phyloP scores from a whole-genome alignment of 2,329 filamentous ascomycete genomes.

The Aspergillus sp. region DNA sequence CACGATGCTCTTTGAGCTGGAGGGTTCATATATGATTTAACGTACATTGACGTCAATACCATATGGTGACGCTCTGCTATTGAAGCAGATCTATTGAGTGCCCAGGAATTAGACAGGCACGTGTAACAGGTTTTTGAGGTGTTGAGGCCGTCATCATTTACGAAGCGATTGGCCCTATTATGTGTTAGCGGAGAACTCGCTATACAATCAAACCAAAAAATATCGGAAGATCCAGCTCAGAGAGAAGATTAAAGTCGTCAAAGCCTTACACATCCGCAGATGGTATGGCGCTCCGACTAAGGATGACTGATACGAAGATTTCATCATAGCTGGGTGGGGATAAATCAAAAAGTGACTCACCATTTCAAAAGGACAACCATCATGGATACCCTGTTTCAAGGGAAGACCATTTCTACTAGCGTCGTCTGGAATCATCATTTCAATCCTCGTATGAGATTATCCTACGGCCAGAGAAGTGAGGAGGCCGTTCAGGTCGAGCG shows the following conservation, averaged over 20 bases:
- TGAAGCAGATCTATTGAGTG: too few species aligned
- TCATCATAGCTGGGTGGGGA: conserved; percentile 65
- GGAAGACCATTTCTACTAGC: not conserved
- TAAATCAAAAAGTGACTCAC: conserved; percentile 14
- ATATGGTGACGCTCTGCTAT: too few species aligned
- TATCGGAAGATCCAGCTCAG: conserved; percentile 26
- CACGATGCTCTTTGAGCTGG: too few species aligned
- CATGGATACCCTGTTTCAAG: not conserved
- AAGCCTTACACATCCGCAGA: conserved; percentile 39
- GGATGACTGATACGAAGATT: conserved; percentile 89
- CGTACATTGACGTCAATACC: too few species aligned
- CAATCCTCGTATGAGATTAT: conserved; percentile 40
- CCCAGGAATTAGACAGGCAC: too few species aligned
- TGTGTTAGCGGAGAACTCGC: not conserved
- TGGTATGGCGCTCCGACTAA: conserved; percentile 71
- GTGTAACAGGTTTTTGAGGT: too few species aligned
- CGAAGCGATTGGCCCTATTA: too few species aligned
- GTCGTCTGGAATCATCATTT: conserved; percentile 4
- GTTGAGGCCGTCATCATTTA: too few species aligned
- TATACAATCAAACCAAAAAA: not conserved
- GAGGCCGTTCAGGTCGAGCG: not conserved
- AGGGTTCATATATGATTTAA: too few species aligned
- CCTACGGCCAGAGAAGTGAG: conserved; percentile 26
- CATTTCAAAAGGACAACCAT: not conserved
- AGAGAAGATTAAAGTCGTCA: conserved; percentile 49